Percentiles rank a stretch among this genome's conserved stretches.
Conservation (phyloP, 2,329 filamentous ascomycete genomes). For the Fusarium subglutinans region DNA sequence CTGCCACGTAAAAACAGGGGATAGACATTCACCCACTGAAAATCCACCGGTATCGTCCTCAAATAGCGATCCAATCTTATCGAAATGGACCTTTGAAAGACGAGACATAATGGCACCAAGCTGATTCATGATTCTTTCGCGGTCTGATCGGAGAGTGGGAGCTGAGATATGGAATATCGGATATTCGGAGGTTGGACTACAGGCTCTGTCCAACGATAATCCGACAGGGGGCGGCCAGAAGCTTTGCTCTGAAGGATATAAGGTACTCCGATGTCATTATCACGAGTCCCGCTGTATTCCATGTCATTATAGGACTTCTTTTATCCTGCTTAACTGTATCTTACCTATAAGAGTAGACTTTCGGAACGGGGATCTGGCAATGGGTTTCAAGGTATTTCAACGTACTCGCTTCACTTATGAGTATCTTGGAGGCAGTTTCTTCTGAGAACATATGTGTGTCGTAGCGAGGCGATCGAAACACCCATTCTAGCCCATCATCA, state of each 20-base stretch:
- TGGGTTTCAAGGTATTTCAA: slow-evolving; percentile 23
- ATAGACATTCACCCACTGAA: neutral
- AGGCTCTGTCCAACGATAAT: slow-evolving; percentile 28
- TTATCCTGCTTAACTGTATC: rapidly evolving
- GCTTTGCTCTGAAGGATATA: slow-evolving; percentile 41
- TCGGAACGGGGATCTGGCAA: slow-evolving; percentile 27
- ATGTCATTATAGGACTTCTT: rapidly evolving
- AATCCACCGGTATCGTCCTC: neutral
- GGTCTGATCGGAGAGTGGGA: neutral
- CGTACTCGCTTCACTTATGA: slow-evolving; percentile 36
- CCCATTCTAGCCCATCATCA: slow-evolving; percentile 35
- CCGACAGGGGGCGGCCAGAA: slow-evolving; percentile 20
- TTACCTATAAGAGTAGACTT: slow-evolving; percentile 24
- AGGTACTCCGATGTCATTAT: slow-evolving; percentile 36
- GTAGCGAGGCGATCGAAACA: slow-evolving; percentile 27
- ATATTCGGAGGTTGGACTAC: neutral
- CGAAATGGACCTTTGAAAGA: neutral
- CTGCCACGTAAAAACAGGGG: neutral
- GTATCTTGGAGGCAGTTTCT: slow-evolving; percentile 24
- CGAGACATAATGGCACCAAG: neutral
- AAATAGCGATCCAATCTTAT: neutral
- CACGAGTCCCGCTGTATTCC: neutral
- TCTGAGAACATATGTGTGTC: slow-evolving; percentile 1
- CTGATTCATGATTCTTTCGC: rapidly evolving
- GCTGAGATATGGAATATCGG: neutral